These are phyloP conservation scores for Stephania yunnanensis DNA, from an alignment of 164 flowering plant species.

Conservation along the genomic window DNA sequence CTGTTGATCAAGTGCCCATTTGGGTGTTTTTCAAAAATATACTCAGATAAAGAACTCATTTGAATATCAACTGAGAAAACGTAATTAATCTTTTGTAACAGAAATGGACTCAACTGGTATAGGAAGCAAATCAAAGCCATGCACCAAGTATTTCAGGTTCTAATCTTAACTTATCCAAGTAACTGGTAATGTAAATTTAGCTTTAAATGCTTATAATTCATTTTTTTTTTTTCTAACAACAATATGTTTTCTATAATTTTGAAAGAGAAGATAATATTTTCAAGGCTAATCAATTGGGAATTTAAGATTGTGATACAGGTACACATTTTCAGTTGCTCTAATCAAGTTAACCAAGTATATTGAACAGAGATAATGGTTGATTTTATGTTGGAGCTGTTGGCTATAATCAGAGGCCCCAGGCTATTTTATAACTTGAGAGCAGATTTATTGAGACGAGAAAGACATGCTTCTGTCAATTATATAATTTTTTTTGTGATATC, in stretches of 20 bases:
- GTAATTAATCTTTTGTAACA: slow-evolving; percentile 84
- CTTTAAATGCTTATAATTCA: slow-evolving; percentile 21
- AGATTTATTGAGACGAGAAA: slow-evolving; percentile 1
- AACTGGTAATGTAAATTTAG: slow-evolving; percentile 16
- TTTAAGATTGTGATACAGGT: slow-evolving; percentile 62
- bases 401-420: not conserved
- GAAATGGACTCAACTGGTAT: slow-evolving; percentile 93
- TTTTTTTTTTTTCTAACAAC: slow-evolving; percentile 12
- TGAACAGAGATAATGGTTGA: slow-evolving; percentile 38
- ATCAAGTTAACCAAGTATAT: slow-evolving; percentile 39
- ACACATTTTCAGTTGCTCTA: slow-evolving; percentile 28
- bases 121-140: slow-evolving; percentile 94
- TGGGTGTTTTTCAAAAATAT: slow-evolving; percentile 10
- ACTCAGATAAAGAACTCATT: slow-evolving; percentile 9
- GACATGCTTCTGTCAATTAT: not conserved
- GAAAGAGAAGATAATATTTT: slow-evolving; percentile 20
- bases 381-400: slow-evolving; percentile 18
- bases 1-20: slow-evolving; percentile 2
- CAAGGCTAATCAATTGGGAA: slow-evolving; percentile 52
- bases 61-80: slow-evolving; percentile 27
- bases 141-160: slow-evolving; percentile 78
- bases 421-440: slow-evolving; percentile 4
- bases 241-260: slow-evolving; percentile 9
- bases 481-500: too few relatives aligned
- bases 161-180: slow-evolving; percentile 41